These are phyloP conservation scores for Globisporangium barbulae DNA, from an alignment of 352 stramenopile genomes.

Conservation along the genomic window DNA sequence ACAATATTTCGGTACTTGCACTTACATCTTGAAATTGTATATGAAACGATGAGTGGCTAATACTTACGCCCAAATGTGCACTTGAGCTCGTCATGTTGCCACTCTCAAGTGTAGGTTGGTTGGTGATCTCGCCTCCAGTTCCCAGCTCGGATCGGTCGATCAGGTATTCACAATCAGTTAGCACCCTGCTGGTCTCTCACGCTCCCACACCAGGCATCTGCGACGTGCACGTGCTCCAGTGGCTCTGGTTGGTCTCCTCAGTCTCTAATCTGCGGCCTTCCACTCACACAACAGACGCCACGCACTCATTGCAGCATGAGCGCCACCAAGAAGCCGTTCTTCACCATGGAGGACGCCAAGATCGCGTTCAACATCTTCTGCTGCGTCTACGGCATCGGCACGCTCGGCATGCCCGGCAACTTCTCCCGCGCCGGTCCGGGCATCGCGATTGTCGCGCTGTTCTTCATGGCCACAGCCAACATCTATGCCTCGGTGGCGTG, in stretches of 20 bases:
- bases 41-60: background rate
- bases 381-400: constrained; percentile 27
- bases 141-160: background rate
- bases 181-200: background rate
- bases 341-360: constrained; percentile 29
- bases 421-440: constrained; percentile 24
- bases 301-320: background rate
- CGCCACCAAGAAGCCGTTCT: constrained; percentile 11
- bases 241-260: background rate
- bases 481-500: constrained; percentile 25
- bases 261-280: constrained; percentile 1
- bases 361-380: constrained; percentile 21
- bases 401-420: constrained; percentile 29
- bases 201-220: background rate
- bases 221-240: background rate
- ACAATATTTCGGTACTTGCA: too few relatives aligned
- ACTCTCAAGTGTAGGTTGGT: background rate
- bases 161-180: background rate
- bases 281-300: background rate
- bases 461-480: constrained; percentile 28
- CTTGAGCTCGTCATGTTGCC: background rate
- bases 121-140: background rate
- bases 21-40: background rate
- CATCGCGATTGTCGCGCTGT: constrained; percentile 21
- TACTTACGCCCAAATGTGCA: background rate